Conservation (phyloP, 139 green algal genomes). For the Micractinium conductrix region DNA sequence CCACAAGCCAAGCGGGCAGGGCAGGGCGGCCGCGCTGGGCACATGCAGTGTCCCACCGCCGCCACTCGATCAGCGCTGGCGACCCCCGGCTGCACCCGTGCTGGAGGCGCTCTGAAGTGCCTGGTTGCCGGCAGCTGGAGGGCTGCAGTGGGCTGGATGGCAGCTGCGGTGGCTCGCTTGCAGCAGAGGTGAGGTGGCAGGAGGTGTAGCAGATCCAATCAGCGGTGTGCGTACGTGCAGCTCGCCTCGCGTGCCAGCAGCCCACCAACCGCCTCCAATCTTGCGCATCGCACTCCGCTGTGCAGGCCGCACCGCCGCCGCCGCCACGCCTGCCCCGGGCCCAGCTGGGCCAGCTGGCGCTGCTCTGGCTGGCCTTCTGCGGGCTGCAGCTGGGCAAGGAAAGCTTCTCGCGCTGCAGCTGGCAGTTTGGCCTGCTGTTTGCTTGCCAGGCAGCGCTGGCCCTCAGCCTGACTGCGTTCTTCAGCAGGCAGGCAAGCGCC, state of each 20-base stretch:
- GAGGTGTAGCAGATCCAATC: no score
- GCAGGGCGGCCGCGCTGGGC: background rate
- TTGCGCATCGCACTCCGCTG: background rate
- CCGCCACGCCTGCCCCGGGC: background rate
- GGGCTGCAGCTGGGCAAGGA: constrained; percentile 30
- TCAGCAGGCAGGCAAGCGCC: background rate
- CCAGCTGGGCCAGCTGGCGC: background rate
- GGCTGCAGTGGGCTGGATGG: background rate
- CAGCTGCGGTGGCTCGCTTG: background rate
- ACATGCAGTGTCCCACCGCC: no score
- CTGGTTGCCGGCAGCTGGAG: background rate
- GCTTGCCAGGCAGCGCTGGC: constrained; percentile 7
- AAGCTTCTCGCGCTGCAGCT: constrained; percentile 21
- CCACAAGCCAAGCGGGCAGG: background rate
- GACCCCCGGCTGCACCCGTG: background rate
- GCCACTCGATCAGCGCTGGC: no score
- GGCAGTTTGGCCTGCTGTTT: constrained; percentile 20
- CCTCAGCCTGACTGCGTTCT: background rate
- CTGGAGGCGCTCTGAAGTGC: background rate
- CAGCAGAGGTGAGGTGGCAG: no score
- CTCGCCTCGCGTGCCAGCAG: background rate
- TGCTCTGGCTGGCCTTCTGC: constrained; percentile 36
- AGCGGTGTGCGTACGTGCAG: no score
- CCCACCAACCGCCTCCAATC: background rate
- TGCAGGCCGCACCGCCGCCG: background rate